Percentiles rank a stretch among this genome's conserved stretches.
Conservation (phyloP, 805 yeast genomes). For the Zygosaccharomyces bisporus region DNA sequence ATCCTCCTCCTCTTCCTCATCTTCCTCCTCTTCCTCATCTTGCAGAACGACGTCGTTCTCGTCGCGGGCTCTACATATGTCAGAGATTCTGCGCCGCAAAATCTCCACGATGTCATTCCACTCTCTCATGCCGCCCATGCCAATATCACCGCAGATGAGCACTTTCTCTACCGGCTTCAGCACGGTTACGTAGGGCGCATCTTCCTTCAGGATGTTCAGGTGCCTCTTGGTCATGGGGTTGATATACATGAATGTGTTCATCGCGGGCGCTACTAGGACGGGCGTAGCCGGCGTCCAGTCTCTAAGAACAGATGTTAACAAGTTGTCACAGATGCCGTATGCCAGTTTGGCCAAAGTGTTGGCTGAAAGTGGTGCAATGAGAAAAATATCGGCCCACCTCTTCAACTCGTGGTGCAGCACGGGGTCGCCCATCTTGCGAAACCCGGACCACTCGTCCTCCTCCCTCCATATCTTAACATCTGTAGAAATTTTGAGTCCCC, state of each 20-base stretch:
- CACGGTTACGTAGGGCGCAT: constrained; percentile 70
- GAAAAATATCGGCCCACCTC: constrained; percentile 79
- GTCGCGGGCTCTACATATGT: constrained; percentile 36
- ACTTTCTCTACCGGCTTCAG: constrained; percentile 80
- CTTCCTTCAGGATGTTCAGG: constrained; percentile 56
- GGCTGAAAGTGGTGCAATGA: constrained; percentile 76
- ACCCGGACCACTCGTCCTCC: constrained; percentile 67
- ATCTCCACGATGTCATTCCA: constrained; percentile 78
- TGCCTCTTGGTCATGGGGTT: constrained; percentile 77
- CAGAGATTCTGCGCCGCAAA: constrained; percentile 38
- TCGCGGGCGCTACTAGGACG: constrained; percentile 73
- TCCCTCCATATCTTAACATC: constrained; percentile 85
- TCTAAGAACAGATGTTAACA: constrained; percentile 67
- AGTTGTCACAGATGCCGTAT: constrained; percentile 72
- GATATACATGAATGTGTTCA: constrained; percentile 82
- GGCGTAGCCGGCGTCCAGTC: constrained; percentile 79
- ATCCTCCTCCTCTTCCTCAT: constrained; percentile 42
- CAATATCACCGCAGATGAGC: constrained; percentile 76
- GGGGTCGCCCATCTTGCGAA: constrained; percentile 60
- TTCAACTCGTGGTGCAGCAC: constrained; percentile 73
- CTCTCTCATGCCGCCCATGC: constrained; percentile 91
- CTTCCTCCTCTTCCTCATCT: constrained; percentile 38
- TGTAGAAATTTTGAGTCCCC: constrained; percentile 59
- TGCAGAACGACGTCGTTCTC: constrained; percentile 41
- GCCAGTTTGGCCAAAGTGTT: constrained; percentile 73